These are phyloP conservation scores for Dendrobium chrysotoxum DNA, from an alignment of 106 monocot species.

Conservation along the genomic window DNA sequence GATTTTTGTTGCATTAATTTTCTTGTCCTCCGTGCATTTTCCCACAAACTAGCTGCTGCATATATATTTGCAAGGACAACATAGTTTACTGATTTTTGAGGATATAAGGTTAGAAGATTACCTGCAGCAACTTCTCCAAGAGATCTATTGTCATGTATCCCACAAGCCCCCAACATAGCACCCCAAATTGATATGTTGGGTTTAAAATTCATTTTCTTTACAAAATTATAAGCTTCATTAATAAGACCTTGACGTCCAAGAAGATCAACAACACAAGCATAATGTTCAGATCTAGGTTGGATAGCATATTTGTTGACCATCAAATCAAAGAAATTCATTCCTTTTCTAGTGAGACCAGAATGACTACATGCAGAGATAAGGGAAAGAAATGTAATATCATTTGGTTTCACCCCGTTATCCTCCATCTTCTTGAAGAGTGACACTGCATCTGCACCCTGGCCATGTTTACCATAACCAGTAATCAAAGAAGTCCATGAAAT, in stretches of 20 bases:
- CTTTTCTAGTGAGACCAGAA: slow-evolving; percentile 53
- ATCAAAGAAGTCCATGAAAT: slow-evolving; percentile 86
- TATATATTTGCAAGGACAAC: slow-evolving; percentile 72
- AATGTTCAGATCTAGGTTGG: slow-evolving; percentile 72
- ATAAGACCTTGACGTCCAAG: slow-evolving; percentile 69
- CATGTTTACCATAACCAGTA: slow-evolving; percentile 57
- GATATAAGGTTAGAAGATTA: slow-evolving; percentile 40
- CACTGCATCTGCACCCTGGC: slow-evolving; percentile 44
- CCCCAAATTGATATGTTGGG: slow-evolving; percentile 59
- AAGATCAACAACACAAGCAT: slow-evolving; percentile 76
- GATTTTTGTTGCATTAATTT: slow-evolving; percentile 34
- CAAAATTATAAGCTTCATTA: slow-evolving; percentile 62
- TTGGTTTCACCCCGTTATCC: slow-evolving; percentile 51
- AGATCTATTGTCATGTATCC: slow-evolving; percentile 37
- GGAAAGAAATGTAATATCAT: slow-evolving; percentile 88
- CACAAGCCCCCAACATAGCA: slow-evolving; percentile 76
- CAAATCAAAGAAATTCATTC: slow-evolving; percentile 37
- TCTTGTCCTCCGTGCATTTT: slow-evolving; percentile 46
- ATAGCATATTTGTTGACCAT: slow-evolving; percentile 70
- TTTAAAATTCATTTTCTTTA: slow-evolving; percentile 27
- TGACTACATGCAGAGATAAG: slow-evolving; percentile 76
- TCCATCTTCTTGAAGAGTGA: slow-evolving; percentile 58
- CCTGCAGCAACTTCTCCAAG: slow-evolving; percentile 45
- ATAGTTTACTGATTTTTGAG: slow-evolving; percentile 56
- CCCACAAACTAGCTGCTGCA: slow-evolving; percentile 62